Base-by-base conservation (phyloP, 1,139 yeast species). In the Debaryomyces robertsiae region DNA sequence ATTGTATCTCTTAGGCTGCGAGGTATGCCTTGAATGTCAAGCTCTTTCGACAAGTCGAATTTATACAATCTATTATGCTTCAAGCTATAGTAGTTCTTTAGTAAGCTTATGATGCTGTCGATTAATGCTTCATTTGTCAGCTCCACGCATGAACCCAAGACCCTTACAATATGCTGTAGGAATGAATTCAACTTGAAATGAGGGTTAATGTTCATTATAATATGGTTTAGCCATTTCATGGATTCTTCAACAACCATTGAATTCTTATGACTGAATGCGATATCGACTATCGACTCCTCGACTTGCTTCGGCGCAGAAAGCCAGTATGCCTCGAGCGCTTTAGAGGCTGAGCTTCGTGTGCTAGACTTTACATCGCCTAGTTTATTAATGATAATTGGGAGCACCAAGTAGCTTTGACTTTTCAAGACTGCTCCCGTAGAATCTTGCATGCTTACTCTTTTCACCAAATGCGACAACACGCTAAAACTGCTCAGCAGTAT, bases 361-460 rank as follows among this genome's bases (percentile, higher is more conserved):
- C 68, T 64, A 2, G 67, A 47, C 42, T 72, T 77, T 2, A 67
- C 45, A 46, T 80, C 86, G 2, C 75, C 75, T 32, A 84, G 60
- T 34, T 77, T 69, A 40, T 71, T 72, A 10, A 85, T 62, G 17
- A 85, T 59, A 9, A 79, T 67, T 1, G 93, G 91, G 10, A 83
- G 61, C 3, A 81, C 77, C 18, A 69, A 61, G 36, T 64, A 69
- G 23, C 80, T 70, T 30, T 77, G 76, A 1, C 65, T 65, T 41
- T 68, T 69, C 33, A 90, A 67, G 1, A 75, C 67, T 10, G 47
- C 38, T 1, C 73, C 69, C 1, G 81, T 72, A 23, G 49, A 48
- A 48, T 85, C 83, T 63, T 88, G 96, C 60, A 83, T 79, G 39
- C 86, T 80, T 2, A 87, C 81, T 14, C 96, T 70, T 52, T 86